phyloP scores from a whole-genome alignment of 139 green algal genomes.

The Chlorokybus atmophyticus region DNA sequence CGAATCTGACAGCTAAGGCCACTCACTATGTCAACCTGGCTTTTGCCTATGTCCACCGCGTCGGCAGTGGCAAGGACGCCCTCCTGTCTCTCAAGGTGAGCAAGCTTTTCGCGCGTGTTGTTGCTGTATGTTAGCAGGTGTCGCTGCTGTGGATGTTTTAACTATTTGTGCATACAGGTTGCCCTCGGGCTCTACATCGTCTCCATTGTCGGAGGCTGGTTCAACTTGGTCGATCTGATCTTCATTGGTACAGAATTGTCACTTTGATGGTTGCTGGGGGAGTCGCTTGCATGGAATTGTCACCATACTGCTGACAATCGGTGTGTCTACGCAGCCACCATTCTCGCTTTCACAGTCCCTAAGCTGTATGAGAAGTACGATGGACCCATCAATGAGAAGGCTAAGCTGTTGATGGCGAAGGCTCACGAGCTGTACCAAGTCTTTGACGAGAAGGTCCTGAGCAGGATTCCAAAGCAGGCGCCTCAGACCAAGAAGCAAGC shows the following conservation, averaged over 20 bases:
- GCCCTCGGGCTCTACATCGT: constrained; percentile 4
- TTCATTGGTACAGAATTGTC: constrained; percentile 14
- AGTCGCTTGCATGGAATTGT: constrained; percentile 4
- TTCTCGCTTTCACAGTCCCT: constrained; percentile 13
- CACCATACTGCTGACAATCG: too few relatives aligned
- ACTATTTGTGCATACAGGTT: constrained; percentile 12
- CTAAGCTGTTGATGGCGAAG: constrained; percentile 7
- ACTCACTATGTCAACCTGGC: constrained; percentile 8
- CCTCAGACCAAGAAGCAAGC: too few relatives aligned
- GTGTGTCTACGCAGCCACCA: constrained; percentile 10
- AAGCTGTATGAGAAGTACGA: constrained; percentile 21
- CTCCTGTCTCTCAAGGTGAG: constrained; percentile 16
- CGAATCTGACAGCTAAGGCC: neutral
- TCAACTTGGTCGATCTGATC: constrained; percentile 14
- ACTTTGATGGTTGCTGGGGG: neutral
- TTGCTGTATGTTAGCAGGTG: neutral
- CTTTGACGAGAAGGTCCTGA: constrained; percentile 12
- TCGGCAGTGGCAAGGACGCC: constrained; percentile 17
- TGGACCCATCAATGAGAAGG: constrained; percentile 5
- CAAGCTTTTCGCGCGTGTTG: neutral
- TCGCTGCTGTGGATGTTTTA: neutral
- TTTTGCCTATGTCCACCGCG: constrained; percentile 9
- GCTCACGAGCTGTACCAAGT: constrained; percentile 3
- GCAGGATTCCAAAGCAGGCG: constrained; percentile 13
- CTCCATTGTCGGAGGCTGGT: constrained; percentile 10